Evolutionary conservation across 805 yeast genomes (phyloP).

Genomic region (Jamesozyma spencerorum): DNA sequence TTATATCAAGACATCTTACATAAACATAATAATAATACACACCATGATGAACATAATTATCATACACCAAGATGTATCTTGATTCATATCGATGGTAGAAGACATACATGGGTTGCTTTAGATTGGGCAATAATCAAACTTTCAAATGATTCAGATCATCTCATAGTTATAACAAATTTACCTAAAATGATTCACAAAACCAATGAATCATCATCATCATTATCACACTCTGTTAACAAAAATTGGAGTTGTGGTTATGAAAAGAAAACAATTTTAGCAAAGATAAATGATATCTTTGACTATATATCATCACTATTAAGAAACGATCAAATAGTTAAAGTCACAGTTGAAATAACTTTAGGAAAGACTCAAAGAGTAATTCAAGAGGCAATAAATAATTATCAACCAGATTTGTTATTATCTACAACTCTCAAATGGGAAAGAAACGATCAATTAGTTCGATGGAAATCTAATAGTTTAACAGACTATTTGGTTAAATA

Average conservation of each 20-base stretch:
- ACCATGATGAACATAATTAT: too few species aligned
- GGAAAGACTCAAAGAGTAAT: constrained; percentile 20
- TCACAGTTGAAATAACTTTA: constrained; percentile 24
- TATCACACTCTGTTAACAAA: neutral
- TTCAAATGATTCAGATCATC: constrained; percentile 48
- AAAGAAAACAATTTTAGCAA: constrained; percentile 11
- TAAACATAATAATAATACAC: too few species aligned
- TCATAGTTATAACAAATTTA: constrained; percentile 45
- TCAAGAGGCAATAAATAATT: constrained; percentile 25
- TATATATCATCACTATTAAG: constrained; percentile 21
- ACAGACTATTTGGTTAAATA: constrained; percentile 16
- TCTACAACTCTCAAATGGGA: constrained; percentile 21
- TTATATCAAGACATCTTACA: too few species aligned
- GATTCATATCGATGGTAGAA: constrained; percentile 59
- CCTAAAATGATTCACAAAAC: constrained; percentile 14
- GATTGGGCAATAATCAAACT: constrained; percentile 51
- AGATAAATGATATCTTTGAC: constrained; percentile 16
- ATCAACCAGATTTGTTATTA: constrained; percentile 24
- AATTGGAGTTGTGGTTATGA: constrained; percentile 22
- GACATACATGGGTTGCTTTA: constrained; percentile 72
- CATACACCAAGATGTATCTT: constrained; percentile 40
- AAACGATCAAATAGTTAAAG: constrained; percentile 12
- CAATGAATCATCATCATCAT: too few species aligned
- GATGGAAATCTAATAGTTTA: constrained; percentile 14
- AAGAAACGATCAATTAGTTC: constrained; percentile 18